Evolutionary conservation across 345 rosid species (phyloP).

Genomic region (Eucalyptus erythrocorys): DNA sequence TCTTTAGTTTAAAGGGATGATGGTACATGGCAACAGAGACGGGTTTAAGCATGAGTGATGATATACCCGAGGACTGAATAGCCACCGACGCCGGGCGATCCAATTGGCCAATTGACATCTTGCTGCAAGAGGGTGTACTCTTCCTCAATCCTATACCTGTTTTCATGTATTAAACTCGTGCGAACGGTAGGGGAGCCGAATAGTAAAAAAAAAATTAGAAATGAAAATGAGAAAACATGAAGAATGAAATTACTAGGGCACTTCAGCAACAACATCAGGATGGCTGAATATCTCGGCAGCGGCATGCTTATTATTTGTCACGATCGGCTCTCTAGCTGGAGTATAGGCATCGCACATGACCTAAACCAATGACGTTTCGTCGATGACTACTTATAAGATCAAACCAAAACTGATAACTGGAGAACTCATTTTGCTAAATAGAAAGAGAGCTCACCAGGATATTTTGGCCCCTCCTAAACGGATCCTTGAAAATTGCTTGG

Average conservation of each 20-base stretch:
- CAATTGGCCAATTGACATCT: slow-evolving; percentile 79
- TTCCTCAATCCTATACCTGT: slow-evolving; percentile 70
- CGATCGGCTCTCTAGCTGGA: slow-evolving; percentile 79
- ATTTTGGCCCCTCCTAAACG: slow-evolving; percentile 80
- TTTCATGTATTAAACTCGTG: not conserved
- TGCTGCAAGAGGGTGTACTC: slow-evolving; percentile 74
- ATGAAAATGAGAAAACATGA: not conserved
- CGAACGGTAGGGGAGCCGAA: accelerated
- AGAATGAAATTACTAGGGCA: slow-evolving; percentile 27
- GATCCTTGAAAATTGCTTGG: slow-evolving; percentile 90
- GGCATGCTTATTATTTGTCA: slow-evolving; percentile 56
- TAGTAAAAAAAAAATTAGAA: not conserved
- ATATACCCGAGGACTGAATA: slow-evolving; percentile 71
- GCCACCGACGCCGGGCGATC: slow-evolving; percentile 77
- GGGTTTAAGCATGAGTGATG: not conserved
- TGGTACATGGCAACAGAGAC: not conserved
- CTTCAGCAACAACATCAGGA: slow-evolving; percentile 55
- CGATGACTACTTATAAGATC: no score
- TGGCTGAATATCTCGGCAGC: slow-evolving; percentile 71
- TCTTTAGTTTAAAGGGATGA: not conserved
- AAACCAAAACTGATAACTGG: not conserved
- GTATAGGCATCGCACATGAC: slow-evolving; percentile 89
- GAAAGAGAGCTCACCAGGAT: slow-evolving; percentile 45
- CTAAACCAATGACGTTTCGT: slow-evolving; percentile 19
- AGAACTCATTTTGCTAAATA: not conserved